These are phyloP conservation scores for Aspergillus luchuensis DNA, from an alignment of 2,329 filamentous ascomycete genomes.

Conservation along the genomic window DNA sequence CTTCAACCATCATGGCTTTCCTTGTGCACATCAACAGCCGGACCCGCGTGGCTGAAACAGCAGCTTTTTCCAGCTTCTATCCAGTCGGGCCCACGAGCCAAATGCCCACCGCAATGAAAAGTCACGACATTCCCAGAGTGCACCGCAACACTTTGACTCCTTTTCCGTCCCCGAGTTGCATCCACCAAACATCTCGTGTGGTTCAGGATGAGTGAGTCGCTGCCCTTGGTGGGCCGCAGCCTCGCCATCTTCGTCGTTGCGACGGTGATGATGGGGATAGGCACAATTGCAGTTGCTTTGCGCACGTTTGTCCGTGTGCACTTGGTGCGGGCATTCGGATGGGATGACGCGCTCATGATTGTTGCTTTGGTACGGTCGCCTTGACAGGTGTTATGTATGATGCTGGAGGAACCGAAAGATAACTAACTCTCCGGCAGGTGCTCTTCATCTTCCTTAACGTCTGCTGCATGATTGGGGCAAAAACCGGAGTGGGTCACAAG, in stretches of 20 bases:
- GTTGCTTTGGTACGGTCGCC: slow-evolving; percentile 21
- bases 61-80: not conserved
- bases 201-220: slow-evolving; percentile 11
- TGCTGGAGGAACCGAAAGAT: not conserved
- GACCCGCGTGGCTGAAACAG: not conserved
- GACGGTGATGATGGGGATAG: slow-evolving; percentile 23
- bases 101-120: not conserved
- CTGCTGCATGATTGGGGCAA: slow-evolving; percentile 12
- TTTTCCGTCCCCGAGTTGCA: not conserved
- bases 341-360: slow-evolving; percentile 29
- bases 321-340: slow-evolving; percentile 26
- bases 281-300: slow-evolving; percentile 21
- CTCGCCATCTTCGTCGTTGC: slow-evolving; percentile 23
- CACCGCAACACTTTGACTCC: not conserved
- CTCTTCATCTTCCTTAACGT: slow-evolving; percentile 1
- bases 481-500: slow-evolving; percentile 11
- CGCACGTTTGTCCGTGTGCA: slow-evolving; percentile 26
- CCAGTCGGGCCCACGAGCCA: too few relatives aligned
- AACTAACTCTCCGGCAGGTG: not conserved
- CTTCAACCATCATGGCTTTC: not conserved
- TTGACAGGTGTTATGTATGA: too few relatives aligned
- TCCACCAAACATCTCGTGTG: too few relatives aligned
- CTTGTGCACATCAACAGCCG: not conserved
- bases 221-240: slow-evolving; percentile 22
- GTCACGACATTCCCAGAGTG: not conserved